phyloP scores from a whole-genome alignment of 139 green algal species.

The Coccomyxa sp. region DNA sequence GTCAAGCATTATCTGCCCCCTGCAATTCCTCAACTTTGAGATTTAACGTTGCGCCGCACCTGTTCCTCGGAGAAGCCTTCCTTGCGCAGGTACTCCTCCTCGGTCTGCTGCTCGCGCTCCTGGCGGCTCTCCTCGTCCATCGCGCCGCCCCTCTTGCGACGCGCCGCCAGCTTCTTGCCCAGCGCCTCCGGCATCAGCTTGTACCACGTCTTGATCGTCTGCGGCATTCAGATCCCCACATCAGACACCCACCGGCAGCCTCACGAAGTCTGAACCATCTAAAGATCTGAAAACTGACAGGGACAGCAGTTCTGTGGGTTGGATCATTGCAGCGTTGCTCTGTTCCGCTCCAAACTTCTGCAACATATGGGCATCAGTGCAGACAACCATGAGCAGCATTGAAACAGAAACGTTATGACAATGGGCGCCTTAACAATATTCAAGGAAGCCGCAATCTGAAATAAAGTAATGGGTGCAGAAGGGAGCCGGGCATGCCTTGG shows the following conservation, averaged over 20 bases:
- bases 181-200: conserved; percentile 25
- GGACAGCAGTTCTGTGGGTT: no score
- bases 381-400: background rate
- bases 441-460: background rate
- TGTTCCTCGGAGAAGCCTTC: background rate
- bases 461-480: background rate
- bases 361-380: background rate
- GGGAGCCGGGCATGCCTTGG: background rate
- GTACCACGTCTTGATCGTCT: conserved; percentile 22
- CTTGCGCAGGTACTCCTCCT: conserved; percentile 1
- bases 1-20: no score
- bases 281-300: background rate
- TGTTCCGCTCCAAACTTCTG: no score
- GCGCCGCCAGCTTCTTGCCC: conserved; percentile 40
- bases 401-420: no score
- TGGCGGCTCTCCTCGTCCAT: background rate
- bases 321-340: no score
- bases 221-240: background rate
- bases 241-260: background rate
- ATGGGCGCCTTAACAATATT: background rate
- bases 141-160: background rate
- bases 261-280: background rate
- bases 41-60: background rate
- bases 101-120: background rate
- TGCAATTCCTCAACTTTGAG: no score